Conservation (phyloP, 2,329 filamentous ascomycete species). For the Hypomyces rosellus region DNA sequence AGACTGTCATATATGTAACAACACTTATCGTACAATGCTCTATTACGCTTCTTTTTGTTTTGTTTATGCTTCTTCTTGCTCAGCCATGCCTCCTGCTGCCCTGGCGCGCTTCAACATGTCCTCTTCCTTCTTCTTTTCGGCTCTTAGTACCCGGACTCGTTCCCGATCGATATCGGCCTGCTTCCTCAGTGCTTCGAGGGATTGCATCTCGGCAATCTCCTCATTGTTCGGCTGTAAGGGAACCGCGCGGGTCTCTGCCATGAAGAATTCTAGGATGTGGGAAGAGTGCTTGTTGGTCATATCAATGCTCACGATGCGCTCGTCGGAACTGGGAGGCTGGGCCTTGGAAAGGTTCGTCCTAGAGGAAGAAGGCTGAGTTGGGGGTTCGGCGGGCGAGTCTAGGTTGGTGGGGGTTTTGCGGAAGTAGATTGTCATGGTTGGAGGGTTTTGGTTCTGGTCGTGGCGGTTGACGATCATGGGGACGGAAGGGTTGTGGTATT, state of each 20-base stretch:
- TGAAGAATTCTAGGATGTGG: constrained; percentile 57
- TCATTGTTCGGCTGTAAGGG: constrained; percentile 50
- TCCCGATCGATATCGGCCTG: constrained; percentile 49
- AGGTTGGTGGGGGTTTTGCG: constrained; percentile 30
- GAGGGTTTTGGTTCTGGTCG: constrained; percentile 45
- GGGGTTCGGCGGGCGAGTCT: constrained; percentile 22
- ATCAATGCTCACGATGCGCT: constrained; percentile 49
- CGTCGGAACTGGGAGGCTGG: constrained; percentile 40
- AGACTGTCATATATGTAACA: constrained; percentile 14
- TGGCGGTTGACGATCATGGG: constrained; percentile 76
- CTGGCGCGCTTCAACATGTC: constrained; percentile 38
- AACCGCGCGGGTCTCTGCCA: constrained; percentile 56
- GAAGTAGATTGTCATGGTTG: constrained; percentile 62
- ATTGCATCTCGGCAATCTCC: constrained; percentile 52
- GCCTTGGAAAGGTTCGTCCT: constrained; percentile 42
- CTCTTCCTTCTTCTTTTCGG: constrained; percentile 56
- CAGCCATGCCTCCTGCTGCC: constrained; percentile 31
- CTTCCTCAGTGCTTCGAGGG: constrained; percentile 48
- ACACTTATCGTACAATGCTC: constrained; percentile 26
- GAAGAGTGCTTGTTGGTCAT: constrained; percentile 57
- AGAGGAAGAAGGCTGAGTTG: constrained; percentile 41
- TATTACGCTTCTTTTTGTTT: constrained; percentile 3
- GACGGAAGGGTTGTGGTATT: constrained; percentile 86
- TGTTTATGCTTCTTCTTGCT: constrained; percentile 25
- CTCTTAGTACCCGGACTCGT: constrained; percentile 44